A percentile compares a stretch with the other conserved stretches of the same genome.
Evolutionary conservation across 768 basidiomycete species (phyloP).

Genomic region (Amanita rubescens): DNA sequence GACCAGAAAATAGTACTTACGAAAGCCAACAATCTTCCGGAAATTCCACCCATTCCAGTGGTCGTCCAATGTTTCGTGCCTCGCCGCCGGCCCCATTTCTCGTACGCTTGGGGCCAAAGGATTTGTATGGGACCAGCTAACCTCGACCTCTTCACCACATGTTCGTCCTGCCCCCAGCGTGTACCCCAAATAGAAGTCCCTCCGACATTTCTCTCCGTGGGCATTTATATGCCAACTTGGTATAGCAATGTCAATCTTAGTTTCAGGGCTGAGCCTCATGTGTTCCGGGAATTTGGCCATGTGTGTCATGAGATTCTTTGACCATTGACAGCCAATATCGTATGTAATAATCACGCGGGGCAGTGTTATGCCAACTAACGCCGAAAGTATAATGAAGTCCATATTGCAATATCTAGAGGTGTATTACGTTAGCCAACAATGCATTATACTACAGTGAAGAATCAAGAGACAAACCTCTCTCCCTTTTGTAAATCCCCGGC

Average conservation of each 20-base stretch:
- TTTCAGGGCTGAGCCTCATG: too few relatives aligned
- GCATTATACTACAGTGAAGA: too few relatives aligned
- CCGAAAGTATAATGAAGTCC: constrained; percentile 21
- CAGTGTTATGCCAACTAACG: constrained; percentile 10
- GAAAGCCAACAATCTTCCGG: constrained; percentile 1
- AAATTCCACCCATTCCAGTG: constrained; percentile 13
- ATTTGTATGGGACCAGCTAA: constrained; percentile 22
- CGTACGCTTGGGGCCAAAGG: constrained; percentile 16
- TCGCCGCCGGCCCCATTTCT: constrained; percentile 24
- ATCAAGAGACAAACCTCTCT: constrained; percentile 4
- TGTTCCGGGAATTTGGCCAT: too few relatives aligned
- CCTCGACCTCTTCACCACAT: constrained; percentile 26
- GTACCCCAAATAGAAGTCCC: constrained; percentile 22
- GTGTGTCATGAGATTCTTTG: constrained; percentile 13
- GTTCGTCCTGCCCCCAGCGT: constrained; percentile 15
- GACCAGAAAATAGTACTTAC: too few relatives aligned
- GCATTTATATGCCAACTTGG: constrained; percentile 13
- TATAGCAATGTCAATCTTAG: too few relatives aligned
- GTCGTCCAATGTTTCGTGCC: constrained; percentile 24
- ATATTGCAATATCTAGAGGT: constrained; percentile 16
- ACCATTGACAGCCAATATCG: constrained; percentile 24
- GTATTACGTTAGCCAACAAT: too few relatives aligned
- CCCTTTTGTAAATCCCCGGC: constrained; percentile 11
- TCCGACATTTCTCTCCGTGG: not conserved
- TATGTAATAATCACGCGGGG: constrained; percentile 16